phyloP scores from a whole-genome alignment of 1,139 yeast genomes.

The Protomyces macrosporus region DNA sequence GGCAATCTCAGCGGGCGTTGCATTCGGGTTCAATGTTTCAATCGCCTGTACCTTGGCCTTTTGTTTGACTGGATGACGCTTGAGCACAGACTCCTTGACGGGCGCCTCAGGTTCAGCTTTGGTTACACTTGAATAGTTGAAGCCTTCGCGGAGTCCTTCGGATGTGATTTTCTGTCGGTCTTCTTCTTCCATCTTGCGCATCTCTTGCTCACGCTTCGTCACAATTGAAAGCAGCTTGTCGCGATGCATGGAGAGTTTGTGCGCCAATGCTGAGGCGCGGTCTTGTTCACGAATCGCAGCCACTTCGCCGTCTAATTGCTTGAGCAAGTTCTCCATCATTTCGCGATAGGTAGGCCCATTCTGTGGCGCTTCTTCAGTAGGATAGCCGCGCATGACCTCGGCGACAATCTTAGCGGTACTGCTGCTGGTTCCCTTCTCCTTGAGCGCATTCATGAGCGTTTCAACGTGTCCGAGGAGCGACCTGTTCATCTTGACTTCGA shows the following conservation, averaged over 20 bases:
- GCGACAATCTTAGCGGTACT: conserved; percentile 24
- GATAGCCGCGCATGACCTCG: conserved; percentile 38
- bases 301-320: conserved; percentile 60
- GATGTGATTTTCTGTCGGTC: conserved; percentile 72
- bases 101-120: conserved; percentile 39
- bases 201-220: conserved; percentile 58
- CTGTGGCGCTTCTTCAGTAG: conserved; percentile 42
- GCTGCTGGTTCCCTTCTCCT: neutral
- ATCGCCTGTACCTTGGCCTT: conserved; percentile 31
- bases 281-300: conserved; percentile 37
- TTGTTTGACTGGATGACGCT: conserved; percentile 16
- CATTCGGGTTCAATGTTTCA: conserved; percentile 41
- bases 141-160: conserved; percentile 91
- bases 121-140: conserved; percentile 76
- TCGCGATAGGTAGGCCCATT: conserved; percentile 80
- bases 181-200: conserved; percentile 64
- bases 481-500: conserved; percentile 71
- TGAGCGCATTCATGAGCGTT: conserved; percentile 45
- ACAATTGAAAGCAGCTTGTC: conserved; percentile 41
- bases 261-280: conserved; percentile 32
- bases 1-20: conserved; percentile 29
- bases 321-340: conserved; percentile 83
- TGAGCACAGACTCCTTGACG: conserved; percentile 28
- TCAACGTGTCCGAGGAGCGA: conserved; percentile 71
- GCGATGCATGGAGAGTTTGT: conserved; percentile 38